phyloP scores from a whole-genome alignment of 2,329 filamentous ascomycete genomes.

The Elsinoe necatrix region DNA sequence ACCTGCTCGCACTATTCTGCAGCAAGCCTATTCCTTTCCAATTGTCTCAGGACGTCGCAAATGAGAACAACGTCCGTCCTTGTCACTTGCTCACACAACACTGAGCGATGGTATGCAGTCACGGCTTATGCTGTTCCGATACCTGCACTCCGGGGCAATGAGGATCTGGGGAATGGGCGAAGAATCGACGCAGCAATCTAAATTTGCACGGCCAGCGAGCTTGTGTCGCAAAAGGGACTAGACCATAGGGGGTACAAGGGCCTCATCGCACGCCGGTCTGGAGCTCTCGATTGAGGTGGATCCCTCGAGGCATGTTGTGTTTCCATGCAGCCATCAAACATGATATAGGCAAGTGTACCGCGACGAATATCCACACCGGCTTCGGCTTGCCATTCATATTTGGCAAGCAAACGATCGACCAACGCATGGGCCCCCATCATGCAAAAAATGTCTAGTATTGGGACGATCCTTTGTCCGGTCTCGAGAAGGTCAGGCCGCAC shows the following conservation, averaged over 20 bases:
- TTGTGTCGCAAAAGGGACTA: neutral
- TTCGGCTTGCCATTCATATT: slow-evolving; percentile 11
- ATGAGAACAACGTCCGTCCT: neutral
- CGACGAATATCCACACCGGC: slow-evolving; percentile 10
- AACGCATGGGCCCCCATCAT: slow-evolving; percentile 14
- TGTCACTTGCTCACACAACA: neutral
- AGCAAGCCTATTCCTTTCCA: neutral
- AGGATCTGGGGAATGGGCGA: slow-evolving; percentile 13
- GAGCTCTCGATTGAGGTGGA: neutral
- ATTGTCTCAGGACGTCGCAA: slow-evolving; percentile 9
- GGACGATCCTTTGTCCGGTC: slow-evolving; percentile 12
- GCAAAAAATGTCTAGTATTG: slow-evolving; percentile 12
- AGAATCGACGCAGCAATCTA: slow-evolving; percentile 10
- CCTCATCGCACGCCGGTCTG: slow-evolving; percentile 1
- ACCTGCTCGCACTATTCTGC: neutral
- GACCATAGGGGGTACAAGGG: slow-evolving; percentile 1
- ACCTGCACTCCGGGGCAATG: slow-evolving; percentile 5
- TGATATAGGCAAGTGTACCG: slow-evolving; percentile 14
- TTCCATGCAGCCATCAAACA: slow-evolving; percentile 3
- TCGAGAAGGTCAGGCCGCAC: slow-evolving; percentile 9
- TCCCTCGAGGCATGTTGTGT: neutral
- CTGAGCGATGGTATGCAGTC: slow-evolving; percentile 7
- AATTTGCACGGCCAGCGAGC: slow-evolving; percentile 7
- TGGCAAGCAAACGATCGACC: slow-evolving; percentile 12
- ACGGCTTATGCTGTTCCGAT: neutral